A percentile compares a stretch with the other conserved stretches of the same genome.
Evolutionary conservation across 129 eudicot genomes (phyloP).

Genomic region (Silybum marianum): DNA sequence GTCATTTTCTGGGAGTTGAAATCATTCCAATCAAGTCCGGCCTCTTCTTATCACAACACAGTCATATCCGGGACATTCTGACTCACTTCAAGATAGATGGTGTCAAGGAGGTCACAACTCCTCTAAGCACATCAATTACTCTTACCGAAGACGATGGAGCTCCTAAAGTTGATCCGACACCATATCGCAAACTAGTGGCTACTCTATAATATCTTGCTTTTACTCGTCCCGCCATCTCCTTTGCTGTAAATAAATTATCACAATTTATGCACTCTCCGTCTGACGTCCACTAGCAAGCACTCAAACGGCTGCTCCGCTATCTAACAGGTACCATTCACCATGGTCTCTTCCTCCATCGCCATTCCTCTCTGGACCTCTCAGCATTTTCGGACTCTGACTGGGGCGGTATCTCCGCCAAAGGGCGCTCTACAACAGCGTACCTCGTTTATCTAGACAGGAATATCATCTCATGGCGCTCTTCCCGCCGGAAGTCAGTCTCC

Average conservation of each 20-base stretch:
- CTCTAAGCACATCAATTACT: background rate
- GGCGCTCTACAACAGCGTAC: background rate
- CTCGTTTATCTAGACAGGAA: background rate
- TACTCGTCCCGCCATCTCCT: conserved; percentile 7
- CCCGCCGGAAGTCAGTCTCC: background rate
- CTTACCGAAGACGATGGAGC: background rate
- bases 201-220: background rate
- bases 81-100: background rate
- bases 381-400: conserved; percentile 8
- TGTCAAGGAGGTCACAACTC: background rate
- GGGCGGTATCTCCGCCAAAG: background rate
- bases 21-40: background rate
- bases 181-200: background rate
- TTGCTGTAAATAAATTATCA: background rate
- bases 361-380: background rate
- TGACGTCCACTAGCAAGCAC: too few species aligned
- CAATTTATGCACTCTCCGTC: too few species aligned
- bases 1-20: conserved; percentile 1
- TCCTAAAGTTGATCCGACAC: background rate
- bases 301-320: too few species aligned
- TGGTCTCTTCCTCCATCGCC: background rate
- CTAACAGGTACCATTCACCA: too few species aligned
- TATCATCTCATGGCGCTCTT: background rate
- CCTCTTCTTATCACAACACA: background rate
- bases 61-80: background rate